These are phyloP conservation scores for Acanthamoeba pearcei DNA, from an alignment of 208 protist genomes.

Conservation along the genomic window DNA sequence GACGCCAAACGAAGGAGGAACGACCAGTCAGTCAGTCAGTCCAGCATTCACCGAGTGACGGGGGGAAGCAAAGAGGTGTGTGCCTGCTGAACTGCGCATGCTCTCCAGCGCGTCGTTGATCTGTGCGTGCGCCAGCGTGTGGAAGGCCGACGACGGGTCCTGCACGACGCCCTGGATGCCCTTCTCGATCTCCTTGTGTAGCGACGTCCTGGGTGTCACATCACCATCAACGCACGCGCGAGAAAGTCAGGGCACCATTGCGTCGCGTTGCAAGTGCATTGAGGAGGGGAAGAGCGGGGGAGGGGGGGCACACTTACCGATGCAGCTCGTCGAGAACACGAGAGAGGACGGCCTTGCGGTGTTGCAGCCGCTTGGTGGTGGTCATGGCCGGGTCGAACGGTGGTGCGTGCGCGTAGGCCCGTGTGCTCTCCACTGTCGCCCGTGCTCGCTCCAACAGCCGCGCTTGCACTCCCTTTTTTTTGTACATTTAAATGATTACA, in stretches of 20 bases:
- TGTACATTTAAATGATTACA: too few species aligned
- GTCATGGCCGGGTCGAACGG: constrained; percentile 39
- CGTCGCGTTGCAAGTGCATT: not conserved
- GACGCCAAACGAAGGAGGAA: not conserved
- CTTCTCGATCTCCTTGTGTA: constrained; percentile 23
- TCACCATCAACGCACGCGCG: too few species aligned
- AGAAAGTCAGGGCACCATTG: not conserved
- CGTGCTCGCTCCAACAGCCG: constrained; percentile 22
- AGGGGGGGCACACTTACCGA: not conserved
- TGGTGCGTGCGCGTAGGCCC: not conserved
- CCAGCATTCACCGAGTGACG: not conserved
- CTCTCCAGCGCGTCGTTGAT: constrained; percentile 48
- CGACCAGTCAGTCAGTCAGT: not conserved
- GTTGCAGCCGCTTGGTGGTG: constrained; percentile 38
- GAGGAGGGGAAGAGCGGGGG: not conserved
- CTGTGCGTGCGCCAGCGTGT: not conserved
- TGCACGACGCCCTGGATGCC: constrained; percentile 45
- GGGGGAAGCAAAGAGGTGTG: not conserved
- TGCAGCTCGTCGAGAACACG: constrained; percentile 36
- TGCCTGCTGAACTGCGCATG: not conserved
- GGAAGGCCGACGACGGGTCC: not conserved
- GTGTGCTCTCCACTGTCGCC: constrained; percentile 25
- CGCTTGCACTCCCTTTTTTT: not conserved
- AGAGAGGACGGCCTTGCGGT: constrained; percentile 11
- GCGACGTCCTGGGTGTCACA: not conserved